Evolutionary conservation across 2,329 filamentous ascomycete genomes (phyloP).

Genomic region (Colletotrichum sp.): DNA sequence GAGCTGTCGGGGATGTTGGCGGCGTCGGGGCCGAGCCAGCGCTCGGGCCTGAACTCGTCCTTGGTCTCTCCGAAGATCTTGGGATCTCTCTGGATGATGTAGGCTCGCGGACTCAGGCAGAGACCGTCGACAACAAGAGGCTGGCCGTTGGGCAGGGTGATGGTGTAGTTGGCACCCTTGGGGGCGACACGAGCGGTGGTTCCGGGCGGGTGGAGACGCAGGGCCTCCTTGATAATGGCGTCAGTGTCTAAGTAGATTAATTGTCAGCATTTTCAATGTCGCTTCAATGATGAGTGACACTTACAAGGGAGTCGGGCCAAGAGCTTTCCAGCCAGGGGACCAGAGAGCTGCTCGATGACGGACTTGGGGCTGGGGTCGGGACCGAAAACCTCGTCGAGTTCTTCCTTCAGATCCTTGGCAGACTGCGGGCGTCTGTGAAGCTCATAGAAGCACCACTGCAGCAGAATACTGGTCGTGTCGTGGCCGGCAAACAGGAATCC

Average conservation of each 20-base stretch:
- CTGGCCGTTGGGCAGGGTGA: conserved; percentile 32
- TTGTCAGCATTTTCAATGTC: not conserved
- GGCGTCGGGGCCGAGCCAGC: conserved; percentile 33
- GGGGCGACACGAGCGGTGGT: conserved; percentile 30
- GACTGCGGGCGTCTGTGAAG: conserved; percentile 34
- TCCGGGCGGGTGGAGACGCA: conserved; percentile 38
- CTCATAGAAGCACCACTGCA: conserved; percentile 42
- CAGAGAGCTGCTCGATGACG: conserved; percentile 29
- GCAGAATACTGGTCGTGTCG: conserved; percentile 41
- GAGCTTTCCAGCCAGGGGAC: conserved; percentile 30
- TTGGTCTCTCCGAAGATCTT: conserved; percentile 36
- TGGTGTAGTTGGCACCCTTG: conserved; percentile 12
- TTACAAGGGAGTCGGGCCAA: conserved; percentile 33
- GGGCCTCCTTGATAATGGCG: conserved; percentile 41
- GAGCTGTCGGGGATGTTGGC: conserved; percentile 8
- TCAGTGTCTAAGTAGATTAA: conserved; percentile 24
- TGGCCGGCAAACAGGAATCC: conserved; percentile 46
- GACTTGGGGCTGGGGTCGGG: conserved; percentile 25
- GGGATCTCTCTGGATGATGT: conserved; percentile 37
- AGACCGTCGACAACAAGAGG: conserved; percentile 34
- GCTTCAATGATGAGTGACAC: not conserved
- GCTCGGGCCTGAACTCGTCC: conserved; percentile 42
- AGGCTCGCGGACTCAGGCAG: conserved; percentile 36
- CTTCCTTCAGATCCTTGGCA: conserved; percentile 31
- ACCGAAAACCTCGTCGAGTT: conserved; percentile 40